Evolutionary conservation across 1,284 basidiomycete genomes (phyloP).

Genomic region (Flammula alnicola): DNA sequence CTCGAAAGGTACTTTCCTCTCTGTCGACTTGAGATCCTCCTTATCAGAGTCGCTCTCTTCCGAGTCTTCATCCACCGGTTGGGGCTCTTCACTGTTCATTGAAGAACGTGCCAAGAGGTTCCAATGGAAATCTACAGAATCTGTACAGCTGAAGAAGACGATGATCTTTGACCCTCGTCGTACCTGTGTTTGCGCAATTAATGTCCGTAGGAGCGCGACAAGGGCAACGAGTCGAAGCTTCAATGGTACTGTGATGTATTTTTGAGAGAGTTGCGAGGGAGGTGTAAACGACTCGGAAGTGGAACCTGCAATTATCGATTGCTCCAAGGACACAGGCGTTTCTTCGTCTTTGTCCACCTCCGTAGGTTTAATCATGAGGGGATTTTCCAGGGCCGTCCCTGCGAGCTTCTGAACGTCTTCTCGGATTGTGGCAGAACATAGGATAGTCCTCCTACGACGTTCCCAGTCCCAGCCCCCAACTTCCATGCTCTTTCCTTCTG

Average conservation of each 20-base stretch:
- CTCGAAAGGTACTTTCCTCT: slow-evolving; percentile 36
- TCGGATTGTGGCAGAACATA: slow-evolving; percentile 96
- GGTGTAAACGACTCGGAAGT: slow-evolving; percentile 80
- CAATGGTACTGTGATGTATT: slow-evolving; percentile 90
- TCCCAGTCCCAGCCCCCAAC: slow-evolving; percentile 90
- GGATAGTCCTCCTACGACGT: slow-evolving; percentile 75
- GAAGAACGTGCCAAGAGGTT: slow-evolving; percentile 77
- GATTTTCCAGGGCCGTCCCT: slow-evolving; percentile 76
- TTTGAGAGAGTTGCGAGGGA: slow-evolving; percentile 94
- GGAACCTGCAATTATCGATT: slow-evolving; percentile 19
- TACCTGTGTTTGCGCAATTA: slow-evolving; percentile 65
- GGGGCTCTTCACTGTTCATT: slow-evolving; percentile 61
- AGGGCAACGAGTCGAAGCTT: slow-evolving; percentile 94
- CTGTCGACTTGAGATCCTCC: slow-evolving; percentile 23
- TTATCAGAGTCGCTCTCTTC: slow-evolving; percentile 34
- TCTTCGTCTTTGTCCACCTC: slow-evolving; percentile 45
- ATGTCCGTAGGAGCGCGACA: slow-evolving; percentile 80
- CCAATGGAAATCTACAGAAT: slow-evolving; percentile 98
- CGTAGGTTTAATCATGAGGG: slow-evolving; percentile 75
- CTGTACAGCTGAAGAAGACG: slow-evolving; percentile 96
- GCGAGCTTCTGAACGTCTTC: slow-evolving; percentile 95
- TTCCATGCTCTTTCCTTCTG: slow-evolving; percentile 72
- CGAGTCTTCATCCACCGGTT: slow-evolving; percentile 30
- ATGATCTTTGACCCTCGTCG: slow-evolving; percentile 75
- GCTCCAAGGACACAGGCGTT: slow-evolving; percentile 14